Conservation (phyloP, 441 rosid genomes). For the Erysimum cheiri region DNA sequence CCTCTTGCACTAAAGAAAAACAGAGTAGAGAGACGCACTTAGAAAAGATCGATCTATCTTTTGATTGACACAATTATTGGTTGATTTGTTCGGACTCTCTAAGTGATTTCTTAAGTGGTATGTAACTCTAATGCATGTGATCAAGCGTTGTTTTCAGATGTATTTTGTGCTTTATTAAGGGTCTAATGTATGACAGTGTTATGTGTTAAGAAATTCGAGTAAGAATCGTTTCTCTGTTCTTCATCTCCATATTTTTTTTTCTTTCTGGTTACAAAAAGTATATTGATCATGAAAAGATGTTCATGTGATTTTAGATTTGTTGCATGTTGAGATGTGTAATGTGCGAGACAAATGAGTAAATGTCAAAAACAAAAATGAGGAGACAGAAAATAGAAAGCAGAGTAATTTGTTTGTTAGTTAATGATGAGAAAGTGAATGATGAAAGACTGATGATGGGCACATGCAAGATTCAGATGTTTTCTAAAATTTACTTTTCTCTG, state of each 20-base stretch:
- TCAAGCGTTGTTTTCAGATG: constrained; percentile 32
- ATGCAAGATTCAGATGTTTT: constrained; percentile 47
- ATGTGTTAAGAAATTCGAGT: constrained; percentile 26
- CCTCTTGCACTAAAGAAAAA: constrained; percentile 65
- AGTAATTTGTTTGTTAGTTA: constrained; percentile 40
- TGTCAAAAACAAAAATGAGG: constrained; percentile 42
- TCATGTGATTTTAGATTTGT: constrained; percentile 22
- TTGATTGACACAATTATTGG: constrained; percentile 6
- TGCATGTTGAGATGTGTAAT: constrained; percentile 34
- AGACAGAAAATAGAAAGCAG: constrained; percentile 28
- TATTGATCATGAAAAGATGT: background rate
- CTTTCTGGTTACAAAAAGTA: constrained; percentile 9
- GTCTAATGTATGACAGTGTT: constrained; percentile 13
- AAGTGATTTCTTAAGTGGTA: constrained; percentile 6
- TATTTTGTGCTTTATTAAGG: constrained; percentile 11
- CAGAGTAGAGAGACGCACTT: constrained; percentile 60
- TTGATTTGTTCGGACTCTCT: constrained; percentile 20
- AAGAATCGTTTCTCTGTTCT: constrained; percentile 18
- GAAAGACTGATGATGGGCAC: constrained; percentile 47
- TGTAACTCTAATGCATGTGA: constrained; percentile 36
- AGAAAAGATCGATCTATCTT: background rate
- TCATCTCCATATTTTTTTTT: background rate
- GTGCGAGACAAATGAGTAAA: constrained; percentile 33
- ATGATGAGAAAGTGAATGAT: constrained; percentile 44
- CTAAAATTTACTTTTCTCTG: constrained; percentile 23